Base-by-base conservation (phyloP, 139 green algal species). In the Desmodesmus armatus region DNA sequence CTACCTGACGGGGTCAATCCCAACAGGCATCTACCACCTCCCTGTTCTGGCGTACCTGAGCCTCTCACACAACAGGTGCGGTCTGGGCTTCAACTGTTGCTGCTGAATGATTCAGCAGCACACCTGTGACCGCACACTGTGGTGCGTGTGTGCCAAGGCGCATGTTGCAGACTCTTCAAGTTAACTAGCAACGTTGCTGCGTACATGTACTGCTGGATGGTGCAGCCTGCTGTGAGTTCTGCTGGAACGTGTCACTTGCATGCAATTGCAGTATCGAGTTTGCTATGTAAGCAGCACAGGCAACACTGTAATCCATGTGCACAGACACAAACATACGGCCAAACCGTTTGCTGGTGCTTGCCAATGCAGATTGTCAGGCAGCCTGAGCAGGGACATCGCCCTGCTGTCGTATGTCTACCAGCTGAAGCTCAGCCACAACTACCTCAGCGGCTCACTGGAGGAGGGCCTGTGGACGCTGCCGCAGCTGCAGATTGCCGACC, bases 401-500 rank as follows among this genome's bases (percentile, higher is more conserved):
- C 63, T 84, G 41, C 66, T 84, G 78, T 58, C 66, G 4, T 67
- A 74, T 33, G 62, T 84, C 0, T 67, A 17, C 1, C 29, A 84
- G 62, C 63, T 84, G 17, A 47, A 65, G 11, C 29, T 84, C 27
- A 40, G 13, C 37, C 41, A 65, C 62, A 84, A 84, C 55, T 31
- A 47, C 19, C 78, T 84, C 3, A 53, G 62, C 4, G 78, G 78
- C 21, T 13, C 29, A n/a, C 76, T 84, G 0, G 62, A 75, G 63
- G 78, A 84, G 78, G 65, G 77, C 62, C 62, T 84, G 62, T 84
- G 62, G 43, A 77, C 66, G 37, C 43, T 84, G 62, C 78, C 78
- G 4, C 78, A 65, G 41, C 43, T 84, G 78, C 47, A 43, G 4
- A 9, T 67, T 0, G 31, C 77, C 29, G 78, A 84, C 31, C 43